Base-by-base conservation (phyloP, 495 filamentous ascomycete species). In the Neurospora sp. region DNA sequence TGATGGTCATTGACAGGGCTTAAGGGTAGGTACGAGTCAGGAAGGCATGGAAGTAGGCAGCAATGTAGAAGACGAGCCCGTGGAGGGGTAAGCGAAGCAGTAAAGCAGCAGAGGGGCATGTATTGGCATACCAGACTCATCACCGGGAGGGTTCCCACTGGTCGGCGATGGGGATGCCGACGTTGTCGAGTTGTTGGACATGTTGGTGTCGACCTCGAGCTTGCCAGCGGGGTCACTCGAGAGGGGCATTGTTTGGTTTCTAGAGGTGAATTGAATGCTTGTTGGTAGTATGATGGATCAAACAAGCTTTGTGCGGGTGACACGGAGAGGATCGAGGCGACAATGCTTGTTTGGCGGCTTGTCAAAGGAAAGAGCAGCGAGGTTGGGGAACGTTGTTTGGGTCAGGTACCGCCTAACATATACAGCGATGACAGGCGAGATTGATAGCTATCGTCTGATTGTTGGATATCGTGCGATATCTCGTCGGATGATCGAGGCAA, bases 111-210 rank as follows among this genome's bases (percentile, higher is more conserved):
- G 53, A 66, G 53, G 53, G 53, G 27, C 53, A 66, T 66, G 18
- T 66, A 5, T 66, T 66, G 53, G 53, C 79, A 74, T 81, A 82
- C 81, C 79, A 73, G 76, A 74, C 76, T 82, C 81, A 46, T 82
- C 81, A 74, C 76, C 79, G 53, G 81, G 72, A 48, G 76, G 75
- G 22, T 48, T 71, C 41, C 70, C 76, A 44, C 61, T 73, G 68
- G 75, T 73, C 31, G 75, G 74, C 73, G 75, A 59, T 37, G 78
- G 69, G 38, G 76, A 74, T 37, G 72, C 66, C 69, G 79, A 72
- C 66, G 80, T 76, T 66, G 53, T 66, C 53, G 53, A 66, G 27
- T 66, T 66, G 27, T 79, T 79, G 74, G 81, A 79, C 81, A 82
- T 82, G 72, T 74, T 53, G 46, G 72, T 75, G 73, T 70, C 75